Base-by-base conservation (phyloP, 2,329 filamentous ascomycete species). In the Fusarium setosum region DNA sequence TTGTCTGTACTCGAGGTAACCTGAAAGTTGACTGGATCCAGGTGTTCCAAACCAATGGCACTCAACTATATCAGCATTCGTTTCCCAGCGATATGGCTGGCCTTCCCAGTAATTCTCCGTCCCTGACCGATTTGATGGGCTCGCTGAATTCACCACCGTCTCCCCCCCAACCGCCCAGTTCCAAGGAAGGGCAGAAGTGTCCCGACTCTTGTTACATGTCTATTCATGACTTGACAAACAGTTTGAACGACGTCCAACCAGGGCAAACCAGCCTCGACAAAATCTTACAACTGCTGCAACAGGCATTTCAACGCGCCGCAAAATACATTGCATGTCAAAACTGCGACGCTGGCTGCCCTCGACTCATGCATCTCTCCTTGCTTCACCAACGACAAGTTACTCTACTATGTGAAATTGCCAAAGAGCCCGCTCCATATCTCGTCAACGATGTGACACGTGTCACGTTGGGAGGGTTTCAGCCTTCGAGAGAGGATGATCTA, bases 341-440 rank as follows among this genome's bases (percentile, higher is more conserved):
- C 12, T 61, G 59, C 7, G 59, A 61, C 11, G 51, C 59, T 0
- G 59, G 56, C 1, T 61, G 59, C 8, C 41, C 51, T 17, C 31
- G 59, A 3, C 17, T 60, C 2, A 54, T 61, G 12, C 48, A 61
- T 5, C 56, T 61, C 3, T 56, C 58, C 5, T 41, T 61, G 24
- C 59, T 61, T 12, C 59, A 61, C 15, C 48, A 61, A 6, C 48
- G 59, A 0, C 59, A 61, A 24, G 48, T 49, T 2, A 44, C 10
- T 1, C 48, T 61, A 6, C 20, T 61, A 6, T 44, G 42, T 2
- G 56, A 61, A 15, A 17, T 61, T n/a, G 41, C 49, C 1, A 59
- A 56, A 6, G 24, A 11, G 0, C 56, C 59, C 0, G 20, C 13
- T 15, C 6, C 13, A 3, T 20, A 61, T 20, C 49, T 61, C 9